Conservation (phyloP, 257 asterid genomes). For the Solanum virginianum region DNA sequence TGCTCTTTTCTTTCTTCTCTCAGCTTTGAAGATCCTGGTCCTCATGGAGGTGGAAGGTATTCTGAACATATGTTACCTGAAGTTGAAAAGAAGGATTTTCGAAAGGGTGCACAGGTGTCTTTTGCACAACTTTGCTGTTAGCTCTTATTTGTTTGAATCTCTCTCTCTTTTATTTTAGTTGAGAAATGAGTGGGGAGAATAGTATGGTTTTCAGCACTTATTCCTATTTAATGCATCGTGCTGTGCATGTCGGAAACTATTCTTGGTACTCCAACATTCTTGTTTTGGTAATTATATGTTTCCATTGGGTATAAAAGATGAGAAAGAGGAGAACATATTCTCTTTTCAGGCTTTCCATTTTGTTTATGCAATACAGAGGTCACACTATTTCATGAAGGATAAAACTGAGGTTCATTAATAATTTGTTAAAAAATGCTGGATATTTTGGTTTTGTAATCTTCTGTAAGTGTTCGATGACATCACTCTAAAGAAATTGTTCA, state of each 20-base stretch:
- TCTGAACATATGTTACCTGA: conserved; percentile 91
- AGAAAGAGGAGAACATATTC: neutral
- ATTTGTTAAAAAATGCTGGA: neutral
- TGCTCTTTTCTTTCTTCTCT: conserved; percentile 4
- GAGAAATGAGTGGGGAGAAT: neutral
- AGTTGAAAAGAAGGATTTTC: conserved; percentile 82
- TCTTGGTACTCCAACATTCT: neutral
- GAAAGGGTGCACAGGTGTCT: conserved; percentile 97
- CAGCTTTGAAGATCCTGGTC: conserved; percentile 99
- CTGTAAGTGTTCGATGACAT: neutral
- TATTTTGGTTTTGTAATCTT: neutral
- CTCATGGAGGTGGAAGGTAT: conserved; percentile 97
- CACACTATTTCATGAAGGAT: neutral
- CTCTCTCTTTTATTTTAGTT: neutral
- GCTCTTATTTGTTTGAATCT: neutral
- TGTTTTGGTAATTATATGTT: neutral
- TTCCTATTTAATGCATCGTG: neutral
- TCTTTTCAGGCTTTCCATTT: neutral
- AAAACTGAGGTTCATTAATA: neutral
- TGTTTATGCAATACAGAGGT: neutral
- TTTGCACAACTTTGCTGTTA: conserved; percentile 2
- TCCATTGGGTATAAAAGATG: neutral
- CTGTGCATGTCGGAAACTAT: neutral
- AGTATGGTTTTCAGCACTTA: neutral
- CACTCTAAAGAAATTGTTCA: neutral